Conservation (phyloP, 1,139 yeast species). For the Suhomyces terraborum region DNA sequence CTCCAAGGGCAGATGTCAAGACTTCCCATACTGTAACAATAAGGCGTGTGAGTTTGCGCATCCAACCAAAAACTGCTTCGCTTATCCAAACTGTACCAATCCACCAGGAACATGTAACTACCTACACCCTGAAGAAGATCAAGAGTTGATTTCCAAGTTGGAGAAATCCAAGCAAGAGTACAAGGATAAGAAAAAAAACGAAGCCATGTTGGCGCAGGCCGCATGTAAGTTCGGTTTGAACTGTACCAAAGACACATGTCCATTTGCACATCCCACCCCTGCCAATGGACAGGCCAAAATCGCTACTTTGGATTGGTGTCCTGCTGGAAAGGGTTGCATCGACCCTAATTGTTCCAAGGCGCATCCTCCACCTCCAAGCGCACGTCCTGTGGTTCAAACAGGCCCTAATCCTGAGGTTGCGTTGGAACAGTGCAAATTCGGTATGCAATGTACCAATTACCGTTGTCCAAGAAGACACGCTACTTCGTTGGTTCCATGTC, state of each 20-base stretch:
- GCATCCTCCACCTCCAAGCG: slow-evolving; percentile 71
- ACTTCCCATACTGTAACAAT: slow-evolving; percentile 76
- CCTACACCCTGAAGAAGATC: slow-evolving; percentile 84
- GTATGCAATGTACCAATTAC: slow-evolving; percentile 70
- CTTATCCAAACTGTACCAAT: slow-evolving; percentile 78
- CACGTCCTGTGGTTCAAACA: slow-evolving; percentile 29
- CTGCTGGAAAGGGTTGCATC: slow-evolving; percentile 63
- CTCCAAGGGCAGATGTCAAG: slow-evolving; percentile 67
- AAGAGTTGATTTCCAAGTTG: slow-evolving; percentile 63
- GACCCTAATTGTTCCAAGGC: slow-evolving; percentile 67
- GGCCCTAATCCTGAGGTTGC: slow-evolving; percentile 45
- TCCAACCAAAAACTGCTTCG: slow-evolving; percentile 74
- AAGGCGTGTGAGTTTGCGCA: slow-evolving; percentile 74
- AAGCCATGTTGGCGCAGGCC: slow-evolving; percentile 29
- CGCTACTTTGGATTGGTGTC: slow-evolving; percentile 72
- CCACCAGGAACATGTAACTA: slow-evolving; percentile 81
- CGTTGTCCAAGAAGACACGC: slow-evolving; percentile 88
- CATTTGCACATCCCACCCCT: slow-evolving; percentile 91
- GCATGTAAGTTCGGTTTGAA: slow-evolving; percentile 74
- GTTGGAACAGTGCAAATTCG: slow-evolving; percentile 82
- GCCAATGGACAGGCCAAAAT: slow-evolving; percentile 75
- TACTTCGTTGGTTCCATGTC: slow-evolving; percentile 67
- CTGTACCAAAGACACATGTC: slow-evolving; percentile 78
- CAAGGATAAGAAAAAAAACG: slow-evolving; percentile 40
- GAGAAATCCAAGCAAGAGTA: slow-evolving; percentile 59